Evolutionary conservation across 805 yeast species (phyloP), one percentile per base, ranked within the genome.

Genomic region (Phaffomyces opuntiae): DNA sequence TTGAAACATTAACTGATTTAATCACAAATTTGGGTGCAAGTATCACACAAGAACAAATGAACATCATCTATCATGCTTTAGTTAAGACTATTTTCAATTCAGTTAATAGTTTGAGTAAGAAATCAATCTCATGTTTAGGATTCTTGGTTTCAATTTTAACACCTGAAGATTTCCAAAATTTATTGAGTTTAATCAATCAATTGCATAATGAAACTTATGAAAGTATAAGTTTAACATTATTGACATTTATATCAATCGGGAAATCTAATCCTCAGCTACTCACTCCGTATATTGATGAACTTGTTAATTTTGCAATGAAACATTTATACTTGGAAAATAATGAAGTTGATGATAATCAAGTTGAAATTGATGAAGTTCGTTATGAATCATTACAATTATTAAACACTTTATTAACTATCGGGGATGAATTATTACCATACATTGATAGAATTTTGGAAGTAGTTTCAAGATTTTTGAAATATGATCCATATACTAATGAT

Each of bases 1-100:
- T 82, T 50, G 91, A 84, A 57, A 70, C 81, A 7, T 59, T 82
- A 38, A 68, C 74, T 21, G 87, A 81, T 53, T 52, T 83, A 36
- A 63, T 80, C 40, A 72, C 70, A 47, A 67, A 71, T 45, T 63
- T 79, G 48, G 80, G 82, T 4, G 53, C 63, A 16, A 63, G 64
- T 5, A 62, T 80, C 32, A 50, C 66, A 0, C 48, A 54, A 5
- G 57, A 53, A 1, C 78, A 77, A 44, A 46, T 72, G 11, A 51
- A 42, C 1, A 49, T 47, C 13, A 51, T 61, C 7, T 56, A 59
- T 38, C 38, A 43, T 4, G 52, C 59, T 7, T 61, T 78, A 38
- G 57, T 73, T 11, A 52, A 57, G 1, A 60, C 72, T 2, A 64
- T 75, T 2, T 74, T 66, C 44, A 55, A 55, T 17, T 69, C 68